Evolutionary conservation across 495 filamentous ascomycete genomes (phyloP).

Genomic region (Neurospora tetrasperma): DNA sequence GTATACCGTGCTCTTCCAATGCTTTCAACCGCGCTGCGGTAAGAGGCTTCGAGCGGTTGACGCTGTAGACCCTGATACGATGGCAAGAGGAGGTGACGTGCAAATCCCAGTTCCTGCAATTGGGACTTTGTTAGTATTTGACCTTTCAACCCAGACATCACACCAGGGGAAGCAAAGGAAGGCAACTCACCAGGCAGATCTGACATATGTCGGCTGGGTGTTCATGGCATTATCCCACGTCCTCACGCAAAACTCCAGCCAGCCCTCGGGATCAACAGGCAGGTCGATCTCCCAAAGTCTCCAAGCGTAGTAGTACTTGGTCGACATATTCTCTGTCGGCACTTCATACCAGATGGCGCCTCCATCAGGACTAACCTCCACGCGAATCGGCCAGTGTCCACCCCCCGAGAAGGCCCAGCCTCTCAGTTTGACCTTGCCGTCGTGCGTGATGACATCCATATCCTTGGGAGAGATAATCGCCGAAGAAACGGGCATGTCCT

Average conservation of each 20-base stretch:
- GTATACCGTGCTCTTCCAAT: conserved; percentile 36
- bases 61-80: conserved; percentile 52
- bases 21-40: conserved; percentile 41
- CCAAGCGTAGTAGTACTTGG: conserved; percentile 48
- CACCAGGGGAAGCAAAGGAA: no score
- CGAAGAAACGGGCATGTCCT: conserved; percentile 53
- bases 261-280: conserved; percentile 48
- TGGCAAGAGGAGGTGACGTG: conserved; percentile 59
- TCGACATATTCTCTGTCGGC: conserved; percentile 33
- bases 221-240: conserved; percentile 52
- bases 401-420: conserved; percentile 55
- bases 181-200: conserved; percentile 24
- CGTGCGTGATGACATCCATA: conserved; percentile 44
- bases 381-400: conserved; percentile 46
- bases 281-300: conserved; percentile 42
- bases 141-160: no score
- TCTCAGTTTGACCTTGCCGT: conserved; percentile 39
- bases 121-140: not conserved
- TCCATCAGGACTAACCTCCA: conserved; percentile 48
- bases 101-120: conserved; percentile 46
- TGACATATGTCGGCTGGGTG: conserved; percentile 25
- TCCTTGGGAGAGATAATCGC: conserved; percentile 47
- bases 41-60: conserved; percentile 41
- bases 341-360: conserved; percentile 50
- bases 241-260: conserved; percentile 46